Percentiles rank a stretch among this genome's conserved stretches.
Conservation (phyloP, 805 yeast genomes). For the Candida gorgasii region DNA sequence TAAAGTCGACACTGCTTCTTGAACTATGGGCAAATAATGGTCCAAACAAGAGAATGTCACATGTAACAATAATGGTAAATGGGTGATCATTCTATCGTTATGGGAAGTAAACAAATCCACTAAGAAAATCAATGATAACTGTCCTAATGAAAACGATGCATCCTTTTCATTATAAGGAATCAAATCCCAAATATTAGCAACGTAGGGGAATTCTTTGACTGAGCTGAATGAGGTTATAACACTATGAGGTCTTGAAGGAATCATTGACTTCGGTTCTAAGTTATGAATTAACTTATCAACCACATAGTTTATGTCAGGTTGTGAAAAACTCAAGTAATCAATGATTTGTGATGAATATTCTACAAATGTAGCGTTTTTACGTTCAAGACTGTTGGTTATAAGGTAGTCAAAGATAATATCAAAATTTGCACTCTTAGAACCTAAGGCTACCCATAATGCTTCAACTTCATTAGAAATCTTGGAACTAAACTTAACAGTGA, state of each 20-base stretch:
- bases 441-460: constrained; percentile 94
- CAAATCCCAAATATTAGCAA: constrained; percentile 69
- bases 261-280: constrained; percentile 83
- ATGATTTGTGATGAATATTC: constrained; percentile 79
- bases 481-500: constrained; percentile 76
- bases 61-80: constrained; percentile 75
- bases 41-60: constrained; percentile 79
- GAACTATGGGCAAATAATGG: constrained; percentile 81
- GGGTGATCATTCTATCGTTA: constrained; percentile 57
- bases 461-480: constrained; percentile 84
- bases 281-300: constrained; percentile 67
- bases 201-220: constrained; percentile 56
- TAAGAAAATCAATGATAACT: constrained; percentile 78
- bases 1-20: constrained; percentile 78
- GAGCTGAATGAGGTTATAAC: constrained; percentile 8
- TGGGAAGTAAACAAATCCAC: constrained; percentile 77
- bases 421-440: constrained; percentile 67
- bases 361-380: constrained; percentile 72
- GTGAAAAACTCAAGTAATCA: constrained; percentile 64
- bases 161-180: constrained; percentile 57
- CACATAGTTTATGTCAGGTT: constrained; percentile 45
- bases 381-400: constrained; percentile 63
- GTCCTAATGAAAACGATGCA: constrained; percentile 83
- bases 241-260: constrained; percentile 57
- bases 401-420: constrained; percentile 72